These are phyloP conservation scores for Debaryomycetaceae sp. DNA, from an alignment of 1,139 yeast genomes.

Conservation along the genomic window DNA sequence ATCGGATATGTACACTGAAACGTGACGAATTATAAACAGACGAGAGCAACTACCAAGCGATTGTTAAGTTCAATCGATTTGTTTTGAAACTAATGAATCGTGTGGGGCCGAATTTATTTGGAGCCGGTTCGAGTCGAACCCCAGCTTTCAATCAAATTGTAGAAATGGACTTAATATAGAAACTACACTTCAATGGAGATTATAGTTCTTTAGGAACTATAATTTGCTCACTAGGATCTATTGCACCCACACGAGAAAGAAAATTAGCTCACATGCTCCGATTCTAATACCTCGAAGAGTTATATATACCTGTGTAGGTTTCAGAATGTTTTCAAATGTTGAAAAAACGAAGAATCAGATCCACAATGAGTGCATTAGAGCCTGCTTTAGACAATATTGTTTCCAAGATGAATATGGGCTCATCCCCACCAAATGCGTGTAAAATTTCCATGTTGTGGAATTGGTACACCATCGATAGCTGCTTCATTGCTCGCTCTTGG, in stretches of 20 bases:
- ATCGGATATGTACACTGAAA: no score
- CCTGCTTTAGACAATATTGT: neutral
- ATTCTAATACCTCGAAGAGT: neutral
- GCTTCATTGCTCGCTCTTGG: slow-evolving; percentile 65
- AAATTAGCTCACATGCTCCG: neutral
- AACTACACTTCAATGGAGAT: neutral
- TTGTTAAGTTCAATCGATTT: no score
- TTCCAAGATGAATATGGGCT: slow-evolving; percentile 1
- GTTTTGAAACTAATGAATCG: no score
- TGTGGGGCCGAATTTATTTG: no score
- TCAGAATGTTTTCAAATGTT: neutral
- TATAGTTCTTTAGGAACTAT: neutral
- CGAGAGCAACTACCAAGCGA: no score
- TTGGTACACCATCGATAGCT: slow-evolving; percentile 54
- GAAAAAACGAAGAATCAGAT: neutral
- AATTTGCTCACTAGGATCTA: neutral
- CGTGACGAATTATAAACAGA: no score
- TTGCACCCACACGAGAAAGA: neutral
- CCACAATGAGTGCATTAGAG: neutral
- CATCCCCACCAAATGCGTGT: slow-evolving; percentile 15
- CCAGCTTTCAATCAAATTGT: no score
- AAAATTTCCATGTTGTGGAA: slow-evolving; percentile 43
- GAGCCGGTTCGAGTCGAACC: no score
- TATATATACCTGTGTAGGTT: neutral
- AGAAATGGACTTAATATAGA: no score